Evolutionary conservation across 805 yeast species (phyloP), one percentile per base, ranked within the genome.

Genomic region (Cyberlindnera mrakii): DNA sequence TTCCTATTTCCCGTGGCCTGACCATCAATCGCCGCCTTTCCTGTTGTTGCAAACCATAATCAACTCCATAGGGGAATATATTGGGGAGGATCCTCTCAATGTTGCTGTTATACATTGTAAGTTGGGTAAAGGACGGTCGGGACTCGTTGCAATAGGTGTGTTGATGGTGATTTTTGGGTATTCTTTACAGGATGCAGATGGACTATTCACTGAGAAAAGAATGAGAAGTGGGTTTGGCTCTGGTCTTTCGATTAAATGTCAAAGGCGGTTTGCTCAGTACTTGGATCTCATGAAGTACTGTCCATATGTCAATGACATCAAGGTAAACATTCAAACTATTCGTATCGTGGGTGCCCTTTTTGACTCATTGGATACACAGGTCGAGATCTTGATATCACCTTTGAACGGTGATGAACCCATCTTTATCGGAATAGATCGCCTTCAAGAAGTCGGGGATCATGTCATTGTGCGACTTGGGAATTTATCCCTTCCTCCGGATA

Each of bases 71-170:
- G 62, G 69, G 34, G 49, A 47, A 0, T 82, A 63, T 48, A 54
- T 84, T 20, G 33, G 35, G 14, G 50, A 59, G 17, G 52, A 63
- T 0, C 8, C 30, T 5, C 45, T 62, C 0, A 70, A 74, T 43
- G 79, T 83, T 3, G 89, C 85, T 0, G 71, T 85, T 0, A 60
- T 91, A 7, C 97, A 91, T 58, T 91, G 98, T 59, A 80, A 84
- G 55, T 85, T 86, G 50, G 98, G 98, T 0, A 89, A 88, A 62
- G 98, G 98, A 0, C 67, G 98, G 23, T 82, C 96, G 0, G 97
- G 98, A 0, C 72, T 89, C 2, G 63, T 87, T 1, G 75, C 76
- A 6, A 77, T 85, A 46, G 86, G 89, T 0, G 84, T 78, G 55
- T 60, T 90, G 48, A 81, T 89, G 76, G 70, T 68, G 40, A 58